Percentiles rank a stretch among this genome's conserved stretches.
Evolutionary conservation across 345 rosid genomes (phyloP).

Genomic region (Diplotaxis tenuifolia): DNA sequence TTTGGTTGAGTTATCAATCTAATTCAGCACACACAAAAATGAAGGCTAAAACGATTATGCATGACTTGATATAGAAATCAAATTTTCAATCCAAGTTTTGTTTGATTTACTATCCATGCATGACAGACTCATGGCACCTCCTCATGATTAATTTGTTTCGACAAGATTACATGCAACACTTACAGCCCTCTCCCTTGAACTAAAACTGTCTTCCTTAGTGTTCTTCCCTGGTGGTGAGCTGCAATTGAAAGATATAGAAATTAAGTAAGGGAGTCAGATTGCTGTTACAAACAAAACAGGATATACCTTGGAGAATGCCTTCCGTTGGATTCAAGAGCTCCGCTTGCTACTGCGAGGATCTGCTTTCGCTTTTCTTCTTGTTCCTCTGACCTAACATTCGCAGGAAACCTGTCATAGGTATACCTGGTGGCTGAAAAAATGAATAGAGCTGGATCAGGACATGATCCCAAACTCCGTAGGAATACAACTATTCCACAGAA

Average conservation of each 20-base stretch:
- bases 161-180: conserved; percentile 44
- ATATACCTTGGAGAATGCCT: conserved; percentile 72
- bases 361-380: conserved; percentile 94
- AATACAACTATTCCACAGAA: neutral
- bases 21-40: neutral
- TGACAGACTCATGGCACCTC: conserved; percentile 7
- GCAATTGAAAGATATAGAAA: conserved; percentile 32
- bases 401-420: conserved; percentile 95
- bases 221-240: conserved; percentile 76
- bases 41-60: conserved; percentile 4
- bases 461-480: conserved; percentile 13
- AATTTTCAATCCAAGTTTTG: conserved; percentile 4
- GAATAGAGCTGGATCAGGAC: conserved; percentile 24
- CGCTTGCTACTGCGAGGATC: conserved; percentile 84
- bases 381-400: conserved; percentile 81
- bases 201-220: conserved; percentile 56
- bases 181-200: conserved; percentile 97
- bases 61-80: conserved; percentile 21
- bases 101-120: conserved; percentile 13
- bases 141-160: conserved; percentile 17
- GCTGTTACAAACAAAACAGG: conserved; percentile 22
- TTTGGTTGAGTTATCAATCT: conserved; percentile 1
- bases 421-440: conserved; percentile 70
- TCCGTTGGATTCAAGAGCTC: conserved; percentile 79
- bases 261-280: conserved; percentile 16